Evolutionary conservation across 2,329 filamentous ascomycete genomes (phyloP).

Genomic region (Colletotrichum cuscutae): DNA sequence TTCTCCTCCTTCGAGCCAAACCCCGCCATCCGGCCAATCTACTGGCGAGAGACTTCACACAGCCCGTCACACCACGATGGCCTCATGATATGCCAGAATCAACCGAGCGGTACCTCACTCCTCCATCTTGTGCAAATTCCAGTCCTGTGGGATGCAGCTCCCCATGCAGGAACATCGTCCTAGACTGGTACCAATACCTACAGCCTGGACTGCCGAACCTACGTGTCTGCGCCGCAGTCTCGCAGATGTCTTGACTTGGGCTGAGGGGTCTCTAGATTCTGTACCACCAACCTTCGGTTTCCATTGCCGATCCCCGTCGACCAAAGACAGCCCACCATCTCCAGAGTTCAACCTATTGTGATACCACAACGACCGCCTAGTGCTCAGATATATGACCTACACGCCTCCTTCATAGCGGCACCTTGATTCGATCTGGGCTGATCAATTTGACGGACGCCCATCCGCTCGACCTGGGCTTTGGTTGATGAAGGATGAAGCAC

Average conservation of each 20-base stretch:
- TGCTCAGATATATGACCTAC: not conserved
- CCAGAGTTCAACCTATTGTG: not conserved
- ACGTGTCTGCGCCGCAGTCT: conserved; percentile 25
- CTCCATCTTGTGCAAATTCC: conserved; percentile 1
- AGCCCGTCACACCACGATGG: conserved; percentile 24
- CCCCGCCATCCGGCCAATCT: not conserved
- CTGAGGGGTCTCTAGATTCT: conserved; percentile 14
- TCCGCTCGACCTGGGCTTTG: not conserved
- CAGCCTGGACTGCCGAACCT: conserved; percentile 18
- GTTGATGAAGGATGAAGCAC: not conserved
- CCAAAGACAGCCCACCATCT: conserved; percentile 27
- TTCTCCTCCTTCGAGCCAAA: not conserved
- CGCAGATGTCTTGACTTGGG: conserved; percentile 2
- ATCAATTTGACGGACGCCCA: conserved; percentile 7
- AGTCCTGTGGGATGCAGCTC: not conserved
- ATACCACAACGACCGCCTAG: not conserved
- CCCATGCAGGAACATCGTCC: conserved; percentile 23
- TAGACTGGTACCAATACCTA: not conserved
- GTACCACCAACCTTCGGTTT: conserved; percentile 23
- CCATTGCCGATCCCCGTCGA: conserved; percentile 13
- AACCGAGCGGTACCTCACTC: conserved; percentile 7
- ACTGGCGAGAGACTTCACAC: not conserved
- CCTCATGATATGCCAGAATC: conserved; percentile 11
- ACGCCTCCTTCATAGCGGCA: not conserved
- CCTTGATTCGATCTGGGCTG: conserved; percentile 10